Evolutionary conservation across 2,329 filamentous ascomycete species (phyloP).

Genomic region (Aspergillus fischeri): DNA sequence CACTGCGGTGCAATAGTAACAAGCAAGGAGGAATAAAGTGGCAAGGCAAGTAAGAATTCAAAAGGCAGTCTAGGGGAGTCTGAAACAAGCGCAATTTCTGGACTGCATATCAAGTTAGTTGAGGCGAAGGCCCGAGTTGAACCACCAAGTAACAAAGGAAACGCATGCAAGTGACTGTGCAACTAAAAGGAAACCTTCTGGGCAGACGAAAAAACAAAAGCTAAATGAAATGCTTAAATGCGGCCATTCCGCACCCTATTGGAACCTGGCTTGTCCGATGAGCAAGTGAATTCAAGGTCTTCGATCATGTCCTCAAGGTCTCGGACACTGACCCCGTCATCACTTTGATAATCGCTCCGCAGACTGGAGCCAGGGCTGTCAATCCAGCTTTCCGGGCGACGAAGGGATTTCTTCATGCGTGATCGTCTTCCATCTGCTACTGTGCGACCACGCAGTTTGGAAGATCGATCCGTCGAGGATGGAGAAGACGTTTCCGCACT

Average conservation of each 20-base stretch:
- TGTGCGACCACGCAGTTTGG: conserved; percentile 8
- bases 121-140: not conserved
- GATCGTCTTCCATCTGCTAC: not conserved
- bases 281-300: conserved; percentile 30
- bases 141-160: not conserved
- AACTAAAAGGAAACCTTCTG: not conserved
- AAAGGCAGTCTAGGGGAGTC: not conserved
- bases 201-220: not conserved
- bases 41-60: not conserved
- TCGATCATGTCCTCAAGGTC: conserved; percentile 31
- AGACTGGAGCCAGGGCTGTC: conserved; percentile 27
- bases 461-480: conserved; percentile 15
- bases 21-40: not conserved
- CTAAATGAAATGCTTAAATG: not conserved
- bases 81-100: not conserved
- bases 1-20: not conserved
- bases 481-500: conserved; percentile 15
- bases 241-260: not conserved
- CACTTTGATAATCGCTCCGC: conserved; percentile 22
- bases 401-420: conserved; percentile 6
- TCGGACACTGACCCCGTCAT: conserved; percentile 20
- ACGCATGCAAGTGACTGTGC: not conserved
- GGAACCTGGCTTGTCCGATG: conserved; percentile 20
- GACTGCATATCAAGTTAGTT: not conserved
- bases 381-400: conserved; percentile 27